These are phyloP conservation scores for Solanum lignicaule DNA, from an alignment of 257 asterid genomes.

Conservation along the genomic window DNA sequence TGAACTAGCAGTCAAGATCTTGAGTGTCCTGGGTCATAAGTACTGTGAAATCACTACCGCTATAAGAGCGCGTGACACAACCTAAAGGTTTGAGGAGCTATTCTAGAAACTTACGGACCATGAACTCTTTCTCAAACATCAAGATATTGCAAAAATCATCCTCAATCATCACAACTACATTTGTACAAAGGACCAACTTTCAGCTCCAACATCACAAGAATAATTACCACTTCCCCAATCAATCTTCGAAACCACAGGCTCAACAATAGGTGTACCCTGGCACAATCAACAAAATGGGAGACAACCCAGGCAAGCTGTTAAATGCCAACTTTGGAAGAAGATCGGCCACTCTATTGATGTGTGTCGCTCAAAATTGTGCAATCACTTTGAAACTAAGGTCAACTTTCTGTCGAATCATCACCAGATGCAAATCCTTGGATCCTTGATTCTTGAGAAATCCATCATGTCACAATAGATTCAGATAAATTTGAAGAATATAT, in stretches of 20 bases:
- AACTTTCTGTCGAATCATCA: not conserved
- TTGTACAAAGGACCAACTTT: not conserved
- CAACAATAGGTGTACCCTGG: not conserved
- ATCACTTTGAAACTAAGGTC: not conserved
- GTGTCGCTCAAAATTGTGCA: not conserved
- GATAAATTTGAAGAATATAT: too few species aligned
- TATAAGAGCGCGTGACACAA: not conserved
- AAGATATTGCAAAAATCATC: not conserved
- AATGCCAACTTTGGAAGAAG: not conserved
- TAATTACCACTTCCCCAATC: not conserved
- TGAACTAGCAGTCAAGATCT: not conserved
- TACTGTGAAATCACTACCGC: not conserved
- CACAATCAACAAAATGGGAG: not conserved
- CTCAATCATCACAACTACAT: not conserved
- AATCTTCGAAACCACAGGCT: not conserved
- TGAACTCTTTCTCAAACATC: not conserved
- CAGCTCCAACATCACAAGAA: not conserved
- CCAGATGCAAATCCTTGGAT: not conserved
- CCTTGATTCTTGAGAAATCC: not conserved
- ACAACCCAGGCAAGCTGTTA: not conserved
- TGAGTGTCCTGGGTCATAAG: not conserved
- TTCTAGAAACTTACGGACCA: not conserved
- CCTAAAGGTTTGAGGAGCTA: not conserved
- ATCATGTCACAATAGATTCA: too few species aligned
- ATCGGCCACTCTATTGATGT: not conserved